These are phyloP conservation scores for Eremochloa ophiuroides DNA, from an alignment of 176 grass and related monocot species.

Conservation along the genomic window DNA sequence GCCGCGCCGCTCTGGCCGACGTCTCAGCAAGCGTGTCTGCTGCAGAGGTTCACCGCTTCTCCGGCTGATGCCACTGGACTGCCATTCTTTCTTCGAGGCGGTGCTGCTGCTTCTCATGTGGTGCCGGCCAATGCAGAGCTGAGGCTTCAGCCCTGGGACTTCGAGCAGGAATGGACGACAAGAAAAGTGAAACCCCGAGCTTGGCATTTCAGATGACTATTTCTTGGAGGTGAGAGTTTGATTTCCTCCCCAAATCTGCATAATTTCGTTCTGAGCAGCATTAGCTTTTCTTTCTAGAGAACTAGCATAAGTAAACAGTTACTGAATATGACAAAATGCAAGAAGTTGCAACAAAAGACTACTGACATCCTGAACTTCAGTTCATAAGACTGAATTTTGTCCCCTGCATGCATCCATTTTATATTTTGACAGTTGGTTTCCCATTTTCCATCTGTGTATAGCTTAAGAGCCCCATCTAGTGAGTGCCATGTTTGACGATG, in stretches of 20 bases:
- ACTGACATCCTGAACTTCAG: background rate
- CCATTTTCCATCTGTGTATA: too few species aligned
- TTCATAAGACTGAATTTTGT: background rate
- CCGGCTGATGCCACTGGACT: slow-evolving; percentile 22
- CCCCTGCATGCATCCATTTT: too few species aligned
- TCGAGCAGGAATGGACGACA: slow-evolving; percentile 40
- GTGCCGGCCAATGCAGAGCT: slow-evolving; percentile 1
- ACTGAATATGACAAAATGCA: background rate
- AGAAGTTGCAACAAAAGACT: background rate
- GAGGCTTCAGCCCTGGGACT: slow-evolving; percentile 51
- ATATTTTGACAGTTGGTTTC: too few species aligned
- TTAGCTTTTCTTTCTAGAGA: background rate
- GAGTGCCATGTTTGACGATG: too few species aligned
- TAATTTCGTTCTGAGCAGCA: background rate
- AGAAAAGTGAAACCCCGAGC: background rate
- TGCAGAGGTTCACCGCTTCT: slow-evolving; percentile 39
- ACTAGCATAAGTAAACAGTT: background rate
- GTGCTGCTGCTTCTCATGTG: background rate
- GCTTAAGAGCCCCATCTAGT: too few species aligned
- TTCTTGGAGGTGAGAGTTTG: slow-evolving; percentile 17
- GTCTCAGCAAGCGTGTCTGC: slow-evolving; percentile 25
- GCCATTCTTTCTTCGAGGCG: slow-evolving; percentile 37
- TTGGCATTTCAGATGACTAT: background rate
- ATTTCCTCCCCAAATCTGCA: background rate
- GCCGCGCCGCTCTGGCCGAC: slow-evolving; percentile 30